Percentiles rank a stretch among this genome's conserved stretches.
Conservation (phyloP, 164 flowering plant genomes). For the Berberis vulgaris region DNA sequence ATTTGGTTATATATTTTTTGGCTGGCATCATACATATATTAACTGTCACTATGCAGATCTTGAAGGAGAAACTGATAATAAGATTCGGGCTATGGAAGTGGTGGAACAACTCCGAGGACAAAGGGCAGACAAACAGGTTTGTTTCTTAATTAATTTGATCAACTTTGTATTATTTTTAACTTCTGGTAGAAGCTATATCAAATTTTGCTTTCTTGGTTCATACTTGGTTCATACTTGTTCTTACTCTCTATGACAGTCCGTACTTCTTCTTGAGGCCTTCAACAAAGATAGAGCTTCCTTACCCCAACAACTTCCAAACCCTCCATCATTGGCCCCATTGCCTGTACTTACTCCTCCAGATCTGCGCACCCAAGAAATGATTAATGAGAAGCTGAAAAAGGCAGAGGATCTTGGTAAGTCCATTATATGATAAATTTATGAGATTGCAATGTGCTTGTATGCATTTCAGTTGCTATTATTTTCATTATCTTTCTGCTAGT, state of each 20-base stretch:
- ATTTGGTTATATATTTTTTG: too few relatives aligned
- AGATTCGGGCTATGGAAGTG: constrained; percentile 64
- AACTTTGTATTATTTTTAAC: too few relatives aligned
- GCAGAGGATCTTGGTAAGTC: constrained; percentile 89
- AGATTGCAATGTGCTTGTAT: too few relatives aligned
- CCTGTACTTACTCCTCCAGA: constrained; percentile 64
- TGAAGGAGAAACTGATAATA: constrained; percentile 80
- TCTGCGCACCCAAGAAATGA: constrained; percentile 93
- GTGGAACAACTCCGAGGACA: constrained; percentile 74
- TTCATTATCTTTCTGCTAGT: too few relatives aligned
- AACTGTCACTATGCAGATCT: constrained; percentile 37
- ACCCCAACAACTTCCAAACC: constrained; percentile 71
- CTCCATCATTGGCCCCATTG: constrained; percentile 63
- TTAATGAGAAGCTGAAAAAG: constrained; percentile 92
- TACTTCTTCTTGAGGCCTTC: constrained; percentile 91
- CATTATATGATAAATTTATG: neutral
- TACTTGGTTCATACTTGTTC: neutral
- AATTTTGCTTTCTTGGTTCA: too few relatives aligned
- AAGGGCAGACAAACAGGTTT: constrained; percentile 90
- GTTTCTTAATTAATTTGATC: constrained; percentile 1
- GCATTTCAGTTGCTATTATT: too few relatives aligned
- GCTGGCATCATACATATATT: too few relatives aligned
- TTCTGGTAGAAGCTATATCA: too few relatives aligned
- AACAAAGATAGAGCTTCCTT: constrained; percentile 94
- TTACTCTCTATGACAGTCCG: constrained; percentile 37